phyloP scores from a whole-genome alignment of 768 basidiomycete genomes.

The Hortiboletus campestris region DNA sequence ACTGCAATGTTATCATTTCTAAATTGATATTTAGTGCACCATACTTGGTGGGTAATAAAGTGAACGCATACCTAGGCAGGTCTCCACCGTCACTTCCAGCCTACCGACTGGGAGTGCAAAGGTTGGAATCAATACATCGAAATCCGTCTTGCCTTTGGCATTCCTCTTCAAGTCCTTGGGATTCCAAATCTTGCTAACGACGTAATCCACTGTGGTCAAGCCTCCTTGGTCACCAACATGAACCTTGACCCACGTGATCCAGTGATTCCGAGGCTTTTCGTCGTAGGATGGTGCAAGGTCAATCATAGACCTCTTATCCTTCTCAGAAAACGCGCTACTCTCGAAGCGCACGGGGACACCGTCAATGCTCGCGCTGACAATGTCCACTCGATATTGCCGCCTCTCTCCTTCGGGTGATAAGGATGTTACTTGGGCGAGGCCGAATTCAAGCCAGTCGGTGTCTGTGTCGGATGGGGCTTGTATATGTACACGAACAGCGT shows the following conservation, averaged over 20 bases:
- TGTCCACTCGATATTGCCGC: constrained; percentile 45
- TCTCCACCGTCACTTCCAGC: constrained; percentile 61
- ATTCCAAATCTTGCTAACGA: constrained; percentile 41
- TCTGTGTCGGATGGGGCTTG: constrained; percentile 57
- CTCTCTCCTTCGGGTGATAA: constrained; percentile 14
- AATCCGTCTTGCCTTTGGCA: constrained; percentile 25
- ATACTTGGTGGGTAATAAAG: neutral
- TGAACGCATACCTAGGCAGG: constrained; percentile 46
- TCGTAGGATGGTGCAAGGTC: constrained; percentile 47
- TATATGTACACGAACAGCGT: constrained; percentile 58
- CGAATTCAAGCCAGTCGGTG: constrained; percentile 77
- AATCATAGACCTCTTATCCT: constrained; percentile 32
- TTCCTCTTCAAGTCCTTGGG: constrained; percentile 33
- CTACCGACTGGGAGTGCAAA: constrained; percentile 68
- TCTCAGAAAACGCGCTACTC: constrained; percentile 42
- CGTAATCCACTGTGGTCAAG: constrained; percentile 60
- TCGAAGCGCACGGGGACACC: constrained; percentile 65
- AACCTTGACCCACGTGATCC: constrained; percentile 66
- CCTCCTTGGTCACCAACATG: constrained; percentile 51
- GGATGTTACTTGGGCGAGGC: constrained; percentile 48
- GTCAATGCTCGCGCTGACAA: constrained; percentile 57
- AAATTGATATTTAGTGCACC: constrained; percentile 33
- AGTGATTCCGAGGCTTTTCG: constrained; percentile 53
- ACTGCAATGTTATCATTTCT: constrained; percentile 43
- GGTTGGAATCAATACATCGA: constrained; percentile 63